Conservation (phyloP, 345 rosid species). For the Dovyalis caffra region DNA sequence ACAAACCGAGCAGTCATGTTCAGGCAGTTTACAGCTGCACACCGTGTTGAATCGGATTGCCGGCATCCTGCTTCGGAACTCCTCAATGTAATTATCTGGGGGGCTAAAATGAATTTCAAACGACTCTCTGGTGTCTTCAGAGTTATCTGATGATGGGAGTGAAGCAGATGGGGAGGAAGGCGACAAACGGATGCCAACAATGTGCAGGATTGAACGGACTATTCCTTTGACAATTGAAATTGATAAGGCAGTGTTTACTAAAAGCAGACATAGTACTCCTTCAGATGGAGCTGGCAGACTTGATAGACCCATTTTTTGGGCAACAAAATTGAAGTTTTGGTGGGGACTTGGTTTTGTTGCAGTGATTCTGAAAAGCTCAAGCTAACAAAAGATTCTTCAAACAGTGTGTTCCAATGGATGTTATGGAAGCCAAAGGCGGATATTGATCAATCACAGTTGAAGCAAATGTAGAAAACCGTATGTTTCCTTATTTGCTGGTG, state of each 20-base stretch:
- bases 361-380: neutral
- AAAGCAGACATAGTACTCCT: slow-evolving; percentile 68
- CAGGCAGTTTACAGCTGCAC: slow-evolving; percentile 40
- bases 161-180: slow-evolving; percentile 31
- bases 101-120: slow-evolving; percentile 39
- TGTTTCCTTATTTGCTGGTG: slow-evolving; percentile 6
- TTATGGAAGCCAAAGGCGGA: neutral
- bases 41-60: slow-evolving; percentile 48
- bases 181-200: slow-evolving; percentile 58
- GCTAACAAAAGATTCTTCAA: neutral
- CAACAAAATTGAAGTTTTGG: neutral
- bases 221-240: slow-evolving; percentile 70
- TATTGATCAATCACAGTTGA: neutral
- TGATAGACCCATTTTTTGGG: slow-evolving; percentile 63
- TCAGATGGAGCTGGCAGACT: slow-evolving; percentile 92
- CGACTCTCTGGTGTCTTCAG: slow-evolving; percentile 35
- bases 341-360: slow-evolving; percentile 2
- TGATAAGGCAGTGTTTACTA: slow-evolving; percentile 86
- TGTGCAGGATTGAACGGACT: slow-evolving; percentile 57
- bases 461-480: neutral
- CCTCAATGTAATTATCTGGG: slow-evolving; percentile 53
- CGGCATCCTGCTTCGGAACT: slow-evolving; percentile 60
- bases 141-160: slow-evolving; percentile 27
- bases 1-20: slow-evolving; percentile 72
- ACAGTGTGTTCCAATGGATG: neutral